Percentiles rank a stretch among this genome's conserved stretches.
Conservation (phyloP, 164 flowering plant genomes). For the Cinnamomum micranthum region DNA sequence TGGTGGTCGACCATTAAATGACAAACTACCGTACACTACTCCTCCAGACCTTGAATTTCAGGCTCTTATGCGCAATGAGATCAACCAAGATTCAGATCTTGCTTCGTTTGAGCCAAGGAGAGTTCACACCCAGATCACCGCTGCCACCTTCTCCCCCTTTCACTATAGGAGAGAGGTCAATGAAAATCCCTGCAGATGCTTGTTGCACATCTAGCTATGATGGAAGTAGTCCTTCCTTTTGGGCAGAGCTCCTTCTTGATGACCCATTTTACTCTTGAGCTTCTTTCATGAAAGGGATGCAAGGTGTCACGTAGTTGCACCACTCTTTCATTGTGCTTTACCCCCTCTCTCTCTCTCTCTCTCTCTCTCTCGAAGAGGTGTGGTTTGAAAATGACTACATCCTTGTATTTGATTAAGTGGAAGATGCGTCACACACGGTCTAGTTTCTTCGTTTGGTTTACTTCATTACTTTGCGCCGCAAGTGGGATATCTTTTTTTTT, state of each 20-base stretch:
- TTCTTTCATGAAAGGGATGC: conserved; percentile 12
- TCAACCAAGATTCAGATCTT: not conserved
- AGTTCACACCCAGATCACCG: not conserved
- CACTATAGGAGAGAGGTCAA: not conserved
- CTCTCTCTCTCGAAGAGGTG: too few relatives aligned
- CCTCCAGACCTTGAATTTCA: not conserved
- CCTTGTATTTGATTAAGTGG: too few relatives aligned
- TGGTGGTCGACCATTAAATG: not conserved
- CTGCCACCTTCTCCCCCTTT: not conserved
- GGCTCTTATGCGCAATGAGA: not conserved
- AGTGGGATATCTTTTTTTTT: too few relatives aligned
- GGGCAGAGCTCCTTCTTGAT: conserved; percentile 45
- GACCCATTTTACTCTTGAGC: conserved; percentile 34
- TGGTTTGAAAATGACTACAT: too few relatives aligned
- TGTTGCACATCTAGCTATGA: conserved; percentile 34
- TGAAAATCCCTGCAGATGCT: conserved; percentile 27
- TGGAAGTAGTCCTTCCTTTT: conserved; percentile 26
- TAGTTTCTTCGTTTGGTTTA: too few relatives aligned
- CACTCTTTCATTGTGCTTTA: not conserved
- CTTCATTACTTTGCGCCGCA: too few relatives aligned
- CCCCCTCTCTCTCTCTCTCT: not conserved
- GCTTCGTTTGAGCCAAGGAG: not conserved
- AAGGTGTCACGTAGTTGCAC: not conserved
- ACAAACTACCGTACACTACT: not conserved
- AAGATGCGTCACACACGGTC: too few relatives aligned